Evolutionary conservation across 2,329 filamentous ascomycete genomes (phyloP).

Genomic region (Fusarium musae): DNA sequence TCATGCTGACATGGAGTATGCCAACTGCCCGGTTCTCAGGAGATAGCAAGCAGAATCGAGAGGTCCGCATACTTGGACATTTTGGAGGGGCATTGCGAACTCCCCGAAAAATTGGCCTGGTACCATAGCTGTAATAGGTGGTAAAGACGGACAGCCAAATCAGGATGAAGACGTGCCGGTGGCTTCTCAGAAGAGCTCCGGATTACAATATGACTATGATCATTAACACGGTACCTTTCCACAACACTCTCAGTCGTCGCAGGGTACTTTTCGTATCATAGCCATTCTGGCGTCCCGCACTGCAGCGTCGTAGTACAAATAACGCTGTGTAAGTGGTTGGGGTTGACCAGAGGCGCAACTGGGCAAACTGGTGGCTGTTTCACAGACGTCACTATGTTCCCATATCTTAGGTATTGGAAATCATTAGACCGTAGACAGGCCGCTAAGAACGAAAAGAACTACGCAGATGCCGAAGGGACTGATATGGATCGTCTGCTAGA

Average conservation of each 20-base stretch:
- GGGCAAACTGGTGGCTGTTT: constrained; percentile 1
- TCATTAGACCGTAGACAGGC: not conserved
- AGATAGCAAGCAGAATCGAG: not conserved
- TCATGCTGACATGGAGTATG: not conserved
- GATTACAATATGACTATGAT: not conserved
- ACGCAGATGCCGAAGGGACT: not conserved
- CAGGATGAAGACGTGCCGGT: not conserved
- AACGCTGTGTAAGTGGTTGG: not conserved
- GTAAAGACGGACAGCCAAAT: not conserved
- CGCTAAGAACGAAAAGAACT: not conserved
- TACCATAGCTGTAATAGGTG: not conserved
- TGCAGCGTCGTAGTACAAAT: not conserved
- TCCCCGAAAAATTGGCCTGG: not conserved
- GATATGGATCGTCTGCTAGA: not conserved
- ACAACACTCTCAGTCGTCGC: not conserved
- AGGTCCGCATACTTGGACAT: not conserved
- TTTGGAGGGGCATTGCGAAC: not conserved
- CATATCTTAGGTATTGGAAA: not conserved
- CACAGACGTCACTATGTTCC: constrained; percentile 33
- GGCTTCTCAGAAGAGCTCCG: not conserved
- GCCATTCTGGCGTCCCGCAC: not conserved
- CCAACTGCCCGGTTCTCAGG: not conserved
- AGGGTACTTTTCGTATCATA: not conserved
- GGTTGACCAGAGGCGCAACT: not conserved
- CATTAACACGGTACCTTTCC: not conserved